A percentile compares a stretch with the other conserved stretches of the same genome.
Conservation (phyloP, 495 filamentous ascomycete genomes). For the Penicillium crystallinum region DNA sequence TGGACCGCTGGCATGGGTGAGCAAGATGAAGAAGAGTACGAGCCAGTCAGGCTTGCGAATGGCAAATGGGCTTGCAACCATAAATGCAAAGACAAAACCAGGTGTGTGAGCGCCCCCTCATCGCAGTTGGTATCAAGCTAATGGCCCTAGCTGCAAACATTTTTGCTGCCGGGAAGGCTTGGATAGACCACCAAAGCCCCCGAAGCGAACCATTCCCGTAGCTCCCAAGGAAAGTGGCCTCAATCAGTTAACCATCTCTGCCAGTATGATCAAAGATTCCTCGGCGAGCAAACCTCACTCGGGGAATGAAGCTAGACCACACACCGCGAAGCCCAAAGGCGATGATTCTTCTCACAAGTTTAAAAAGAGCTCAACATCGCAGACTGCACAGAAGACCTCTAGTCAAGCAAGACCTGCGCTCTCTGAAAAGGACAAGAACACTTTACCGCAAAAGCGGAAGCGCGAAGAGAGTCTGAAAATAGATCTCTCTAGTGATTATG, state of each 20-base stretch:
- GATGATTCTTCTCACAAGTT: background rate
- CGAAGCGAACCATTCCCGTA: slow-evolving; percentile 17
- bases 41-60: slow-evolving; percentile 60
- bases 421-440: background rate
- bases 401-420: background rate
- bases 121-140: slow-evolving; percentile 5
- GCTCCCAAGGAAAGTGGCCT: slow-evolving; percentile 17
- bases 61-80: slow-evolving; percentile 90
- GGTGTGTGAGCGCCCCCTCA: slow-evolving; percentile 31
- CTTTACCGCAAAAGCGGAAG: background rate
- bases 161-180: slow-evolving; percentile 84
- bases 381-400: background rate
- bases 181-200: slow-evolving; percentile 66
- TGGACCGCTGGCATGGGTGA: slow-evolving; percentile 8
- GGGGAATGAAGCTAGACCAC: background rate
- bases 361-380: background rate
- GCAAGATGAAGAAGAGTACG: slow-evolving; percentile 23
- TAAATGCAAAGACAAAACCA: slow-evolving; percentile 69
- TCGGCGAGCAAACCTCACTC: background rate
- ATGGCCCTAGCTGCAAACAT: slow-evolving; percentile 64
- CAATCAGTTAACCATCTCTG: slow-evolving; percentile 27
- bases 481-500: slow-evolving; percentile 31
- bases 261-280: slow-evolving; percentile 26
- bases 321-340: background rate
- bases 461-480: background rate